Evolutionary conservation across 2,329 filamentous ascomycete species (phyloP).

Genomic region (Aspergillus transmontanensis): DNA sequence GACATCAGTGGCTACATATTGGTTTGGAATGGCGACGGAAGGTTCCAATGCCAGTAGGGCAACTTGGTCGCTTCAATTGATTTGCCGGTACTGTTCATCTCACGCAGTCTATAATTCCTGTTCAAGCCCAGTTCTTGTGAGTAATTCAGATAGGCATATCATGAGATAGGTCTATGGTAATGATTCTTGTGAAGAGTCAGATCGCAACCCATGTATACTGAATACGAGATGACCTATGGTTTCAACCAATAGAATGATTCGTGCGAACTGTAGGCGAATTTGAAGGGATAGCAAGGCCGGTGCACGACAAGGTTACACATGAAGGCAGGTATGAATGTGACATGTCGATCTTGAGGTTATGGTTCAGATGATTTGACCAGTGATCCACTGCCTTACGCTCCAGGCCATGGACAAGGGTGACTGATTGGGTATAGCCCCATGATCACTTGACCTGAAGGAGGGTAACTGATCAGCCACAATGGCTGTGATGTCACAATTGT

Average conservation of each 20-base stretch:
- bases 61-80: background rate
- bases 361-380: background rate
- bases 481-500: background rate
- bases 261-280: background rate
- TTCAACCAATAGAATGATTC: background rate
- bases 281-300: background rate
- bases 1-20: conserved; percentile 6
- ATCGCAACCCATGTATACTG: background rate
- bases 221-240: background rate
- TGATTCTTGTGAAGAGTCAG: background rate
- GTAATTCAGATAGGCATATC: background rate
- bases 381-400: background rate
- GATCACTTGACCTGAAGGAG: background rate
- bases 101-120: background rate
- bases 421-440: background rate
- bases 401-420: background rate
- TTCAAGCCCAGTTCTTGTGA: background rate
- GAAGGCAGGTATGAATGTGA: background rate
- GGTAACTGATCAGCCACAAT: background rate
- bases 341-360: background rate
- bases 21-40: background rate
- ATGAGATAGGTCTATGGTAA: background rate
- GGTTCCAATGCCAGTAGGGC: background rate
- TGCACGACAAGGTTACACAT: background rate
- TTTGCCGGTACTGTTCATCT: background rate